A percentile compares a stretch with the other conserved stretches of the same genome.
Conservation (phyloP, 768 basidiomycete genomes). For the Filobasidium floriforme region DNA sequence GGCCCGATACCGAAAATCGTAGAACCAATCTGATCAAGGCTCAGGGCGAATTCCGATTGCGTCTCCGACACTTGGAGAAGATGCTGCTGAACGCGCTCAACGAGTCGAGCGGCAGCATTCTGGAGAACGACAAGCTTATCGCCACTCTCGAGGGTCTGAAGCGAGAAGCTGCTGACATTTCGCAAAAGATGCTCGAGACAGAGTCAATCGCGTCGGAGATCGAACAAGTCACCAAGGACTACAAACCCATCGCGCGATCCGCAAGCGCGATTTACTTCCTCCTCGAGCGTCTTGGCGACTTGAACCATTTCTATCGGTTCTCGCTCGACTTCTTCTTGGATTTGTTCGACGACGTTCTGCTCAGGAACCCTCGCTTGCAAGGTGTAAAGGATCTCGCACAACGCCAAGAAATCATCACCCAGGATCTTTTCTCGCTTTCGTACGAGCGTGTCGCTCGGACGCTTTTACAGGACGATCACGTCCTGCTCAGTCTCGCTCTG, state of each 20-base stretch:
- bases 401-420: slow-evolving; percentile 71
- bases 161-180: slow-evolving; percentile 90
- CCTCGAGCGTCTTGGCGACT: slow-evolving; percentile 81
- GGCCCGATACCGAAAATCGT: slow-evolving; percentile 91
- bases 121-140: slow-evolving; percentile 93
- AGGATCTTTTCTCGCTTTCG: slow-evolving; percentile 80
- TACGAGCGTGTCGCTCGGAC: slow-evolving; percentile 85
- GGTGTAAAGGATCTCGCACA: slow-evolving; percentile 63
- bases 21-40: slow-evolving; percentile 95
- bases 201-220: slow-evolving; percentile 93
- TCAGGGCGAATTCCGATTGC: slow-evolving; percentile 92
- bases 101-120: slow-evolving; percentile 90
- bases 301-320: slow-evolving; percentile 99
- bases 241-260: slow-evolving; percentile 85
- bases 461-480: slow-evolving; percentile 75
- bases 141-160: slow-evolving; percentile 91
- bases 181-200: slow-evolving; percentile 90
- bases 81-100: slow-evolving; percentile 88
- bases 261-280: slow-evolving; percentile 97
- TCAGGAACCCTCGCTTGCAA: slow-evolving; percentile 82
- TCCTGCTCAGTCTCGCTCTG: not conserved
- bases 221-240: slow-evolving; percentile 89
- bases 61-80: slow-evolving; percentile 85
- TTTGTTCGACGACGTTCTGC: slow-evolving; percentile 90
- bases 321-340: slow-evolving; percentile 96